Evolutionary conservation across 352 stramenopile species (phyloP).

Genomic region (Blastocystis sp.): DNA sequence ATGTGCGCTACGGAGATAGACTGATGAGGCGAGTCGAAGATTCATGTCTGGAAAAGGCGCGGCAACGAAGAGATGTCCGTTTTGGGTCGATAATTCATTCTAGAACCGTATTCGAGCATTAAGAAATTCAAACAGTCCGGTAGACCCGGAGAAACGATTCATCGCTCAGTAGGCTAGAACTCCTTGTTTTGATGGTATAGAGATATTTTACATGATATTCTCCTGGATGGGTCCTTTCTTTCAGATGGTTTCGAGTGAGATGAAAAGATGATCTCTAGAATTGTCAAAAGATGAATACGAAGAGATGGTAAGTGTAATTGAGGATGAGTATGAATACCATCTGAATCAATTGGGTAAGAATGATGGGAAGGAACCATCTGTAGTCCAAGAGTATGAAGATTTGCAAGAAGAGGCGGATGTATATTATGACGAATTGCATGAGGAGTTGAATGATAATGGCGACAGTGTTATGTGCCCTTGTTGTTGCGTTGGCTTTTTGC

Average conservation of each 20-base stretch:
- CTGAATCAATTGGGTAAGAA: neutral
- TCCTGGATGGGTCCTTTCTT: conserved; percentile 23
- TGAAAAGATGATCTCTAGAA: neutral
- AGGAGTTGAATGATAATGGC: neutral
- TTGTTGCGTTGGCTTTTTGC: neutral
- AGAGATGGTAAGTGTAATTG: conserved; percentile 11
- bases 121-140: neutral
- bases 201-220: conserved; percentile 33
- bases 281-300: conserved; percentile 38
- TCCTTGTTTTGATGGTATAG: neutral
- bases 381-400: conserved; percentile 47
- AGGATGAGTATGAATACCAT: conserved; percentile 57
- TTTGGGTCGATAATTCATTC: neutral
- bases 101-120: neutral
- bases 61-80: neutral
- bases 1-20: neutral
- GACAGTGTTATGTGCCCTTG: conserved; percentile 1
- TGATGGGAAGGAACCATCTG: neutral
- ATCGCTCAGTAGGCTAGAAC: conserved; percentile 25
- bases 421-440: conserved; percentile 9
- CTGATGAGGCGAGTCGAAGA: conserved; percentile 14
- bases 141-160: neutral
- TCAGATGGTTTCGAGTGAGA: neutral
- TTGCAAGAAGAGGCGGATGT: conserved; percentile 1
- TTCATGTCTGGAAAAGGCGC: neutral